Evolutionary conservation across 192 early-diverging fungal species (phyloP).

Genomic region (Glomus cerebriforme): DNA sequence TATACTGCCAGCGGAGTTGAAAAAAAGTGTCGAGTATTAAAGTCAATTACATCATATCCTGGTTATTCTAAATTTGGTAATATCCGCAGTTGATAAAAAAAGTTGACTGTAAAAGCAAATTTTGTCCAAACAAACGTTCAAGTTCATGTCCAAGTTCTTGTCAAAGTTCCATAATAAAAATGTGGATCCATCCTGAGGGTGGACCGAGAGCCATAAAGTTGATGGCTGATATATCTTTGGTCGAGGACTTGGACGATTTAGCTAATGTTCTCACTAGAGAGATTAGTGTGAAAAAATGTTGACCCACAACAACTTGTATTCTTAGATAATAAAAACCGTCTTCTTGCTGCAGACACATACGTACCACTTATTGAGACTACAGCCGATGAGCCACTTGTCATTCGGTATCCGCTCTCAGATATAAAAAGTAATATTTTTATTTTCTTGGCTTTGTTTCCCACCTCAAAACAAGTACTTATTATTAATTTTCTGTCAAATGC

Average conservation of each 20-base stretch:
- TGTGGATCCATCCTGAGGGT: constrained; percentile 8
- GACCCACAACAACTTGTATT: not conserved
- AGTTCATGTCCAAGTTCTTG: no score
- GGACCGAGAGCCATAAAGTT: not conserved
- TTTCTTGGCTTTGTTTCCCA: constrained; percentile 9
- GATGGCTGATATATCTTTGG: not conserved
- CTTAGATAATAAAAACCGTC: not conserved
- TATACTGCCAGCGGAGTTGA: no score
- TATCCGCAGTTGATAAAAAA: no score
- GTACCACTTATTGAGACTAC: not conserved
- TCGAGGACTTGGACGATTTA: constrained; percentile 10
- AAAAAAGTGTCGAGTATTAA: no score
- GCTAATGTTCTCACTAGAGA: not conserved
- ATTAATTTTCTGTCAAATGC: constrained; percentile 14
- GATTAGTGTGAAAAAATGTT: constrained; percentile 8
- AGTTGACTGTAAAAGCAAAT: no score
- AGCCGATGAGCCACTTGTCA: not conserved
- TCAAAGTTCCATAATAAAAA: no score
- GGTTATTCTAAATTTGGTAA: no score
- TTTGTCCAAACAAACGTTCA: no score
- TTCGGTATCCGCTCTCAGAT: constrained; percentile 25
- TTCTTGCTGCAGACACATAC: not conserved
- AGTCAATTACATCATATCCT: no score
- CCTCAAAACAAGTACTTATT: constrained; percentile 27
- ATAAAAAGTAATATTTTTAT: constrained; percentile 11